phyloP scores from a whole-genome alignment of 768 basidiomycete genomes.

The Phanerodontia chrysosporium region DNA sequence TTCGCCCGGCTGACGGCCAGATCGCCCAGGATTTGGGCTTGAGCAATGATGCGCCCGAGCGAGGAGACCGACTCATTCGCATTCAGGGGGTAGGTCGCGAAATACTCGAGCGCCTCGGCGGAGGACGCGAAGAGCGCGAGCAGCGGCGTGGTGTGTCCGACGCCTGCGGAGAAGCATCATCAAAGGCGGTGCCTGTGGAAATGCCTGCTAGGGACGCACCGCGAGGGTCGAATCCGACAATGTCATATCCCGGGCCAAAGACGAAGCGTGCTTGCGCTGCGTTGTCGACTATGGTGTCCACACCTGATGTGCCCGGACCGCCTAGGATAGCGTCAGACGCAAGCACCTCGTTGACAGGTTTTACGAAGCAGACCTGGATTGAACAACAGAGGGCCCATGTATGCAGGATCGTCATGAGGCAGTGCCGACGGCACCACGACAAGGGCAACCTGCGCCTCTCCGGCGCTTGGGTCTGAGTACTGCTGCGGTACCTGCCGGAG shows the following conservation, averaged over 20 bases:
- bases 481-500: constrained; percentile 28
- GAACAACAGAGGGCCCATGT: constrained; percentile 4
- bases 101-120: not conserved
- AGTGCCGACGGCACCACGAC: constrained; percentile 19
- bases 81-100: not conserved
- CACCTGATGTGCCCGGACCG: constrained; percentile 25
- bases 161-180: not conserved
- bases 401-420: not conserved
- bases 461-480: constrained; percentile 19
- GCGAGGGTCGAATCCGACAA: constrained; percentile 28
- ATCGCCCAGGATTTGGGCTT: not conserved
- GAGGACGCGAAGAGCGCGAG: not conserved
- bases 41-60: not conserved
- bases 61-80: not conserved
- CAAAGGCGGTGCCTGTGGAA: too few species aligned
- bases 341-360: too few species aligned
- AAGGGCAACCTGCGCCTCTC: constrained; percentile 22
- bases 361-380: constrained; percentile 15
- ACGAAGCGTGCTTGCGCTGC: constrained; percentile 6
- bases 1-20: not conserved
- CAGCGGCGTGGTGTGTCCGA: constrained; percentile 1
- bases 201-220: constrained; percentile 16
- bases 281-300: constrained; percentile 11
- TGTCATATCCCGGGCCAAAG: constrained; percentile 22
- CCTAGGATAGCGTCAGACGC: too few species aligned